phyloP scores from a whole-genome alignment of 2,329 filamentous ascomycete species.

The Arthrobotrys musiformis region DNA sequence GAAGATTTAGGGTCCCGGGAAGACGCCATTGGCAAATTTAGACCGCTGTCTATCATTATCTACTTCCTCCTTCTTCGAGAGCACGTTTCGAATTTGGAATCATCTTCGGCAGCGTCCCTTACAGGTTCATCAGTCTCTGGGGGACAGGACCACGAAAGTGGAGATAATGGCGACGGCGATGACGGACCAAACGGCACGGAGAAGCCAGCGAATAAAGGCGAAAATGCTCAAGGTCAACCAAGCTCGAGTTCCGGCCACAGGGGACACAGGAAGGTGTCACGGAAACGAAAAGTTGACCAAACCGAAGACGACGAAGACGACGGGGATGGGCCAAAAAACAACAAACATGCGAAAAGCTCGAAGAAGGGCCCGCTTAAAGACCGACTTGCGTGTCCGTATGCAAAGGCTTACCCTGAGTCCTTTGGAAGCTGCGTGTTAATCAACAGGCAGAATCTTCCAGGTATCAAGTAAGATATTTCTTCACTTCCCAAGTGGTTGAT shows the following conservation, averaged over 20 bases:
- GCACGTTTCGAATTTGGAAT: background rate
- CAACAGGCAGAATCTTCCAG: slow-evolving; percentile 1
- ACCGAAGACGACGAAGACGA: background rate
- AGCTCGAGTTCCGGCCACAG: background rate
- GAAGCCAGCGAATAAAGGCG: too few relatives aligned
- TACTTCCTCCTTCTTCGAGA: background rate
- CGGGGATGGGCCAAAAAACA: background rate
- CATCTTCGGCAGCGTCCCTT: background rate
- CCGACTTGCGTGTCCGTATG: background rate
- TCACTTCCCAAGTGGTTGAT: background rate
- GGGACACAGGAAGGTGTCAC: too few relatives aligned
- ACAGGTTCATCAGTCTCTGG: background rate
- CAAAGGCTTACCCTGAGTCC: background rate
- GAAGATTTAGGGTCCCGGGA: background rate
- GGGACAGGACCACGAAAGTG: background rate
- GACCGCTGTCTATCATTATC: background rate
- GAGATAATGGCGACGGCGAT: background rate
- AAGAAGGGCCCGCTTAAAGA: background rate
- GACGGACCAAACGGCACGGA: background rate
- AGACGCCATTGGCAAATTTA: background rate
- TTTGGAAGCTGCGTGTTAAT: background rate
- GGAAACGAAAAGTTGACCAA: background rate
- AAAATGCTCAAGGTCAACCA: background rate
- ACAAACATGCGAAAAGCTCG: background rate
- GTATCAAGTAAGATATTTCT: background rate